Evolutionary conservation across 352 stramenopile genomes (phyloP).

Genomic region (Globisporangium uncinulatum): DNA sequence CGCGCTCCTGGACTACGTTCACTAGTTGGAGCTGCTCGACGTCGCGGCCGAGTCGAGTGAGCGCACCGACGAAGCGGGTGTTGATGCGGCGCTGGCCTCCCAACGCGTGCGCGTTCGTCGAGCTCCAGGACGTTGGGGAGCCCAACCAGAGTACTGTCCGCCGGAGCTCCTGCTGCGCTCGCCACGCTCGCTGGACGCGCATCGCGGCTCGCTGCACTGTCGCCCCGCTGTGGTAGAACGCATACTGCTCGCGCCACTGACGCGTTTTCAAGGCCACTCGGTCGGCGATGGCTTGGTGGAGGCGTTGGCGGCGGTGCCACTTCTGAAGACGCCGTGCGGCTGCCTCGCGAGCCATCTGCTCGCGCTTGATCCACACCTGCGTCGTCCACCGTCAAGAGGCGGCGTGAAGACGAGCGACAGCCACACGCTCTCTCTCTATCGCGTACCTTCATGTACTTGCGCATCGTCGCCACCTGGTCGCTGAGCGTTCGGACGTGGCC

Average conservation of each 20-base stretch:
- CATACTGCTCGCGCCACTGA: conserved; percentile 15
- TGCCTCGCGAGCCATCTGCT: conserved; percentile 47
- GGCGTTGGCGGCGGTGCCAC: conserved; percentile 18
- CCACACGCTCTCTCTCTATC: not conserved
- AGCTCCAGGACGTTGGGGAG: not conserved
- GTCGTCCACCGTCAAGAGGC: not conserved
- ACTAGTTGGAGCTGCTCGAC: conserved; percentile 41
- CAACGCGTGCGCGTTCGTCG: not conserved
- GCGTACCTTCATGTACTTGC: conserved; percentile 71
- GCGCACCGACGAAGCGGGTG: conserved; percentile 5
- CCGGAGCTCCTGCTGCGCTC: conserved; percentile 3
- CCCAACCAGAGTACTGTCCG: not conserved
- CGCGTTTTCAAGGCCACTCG: conserved; percentile 10
- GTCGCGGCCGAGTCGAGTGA: conserved; percentile 17
- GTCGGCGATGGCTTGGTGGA: conserved; percentile 7
- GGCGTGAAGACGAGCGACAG: not conserved
- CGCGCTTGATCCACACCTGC: conserved; percentile 61
- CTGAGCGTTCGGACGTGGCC: conserved; percentile 24
- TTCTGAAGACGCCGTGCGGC: conserved; percentile 44
- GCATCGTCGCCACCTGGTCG: conserved; percentile 47
- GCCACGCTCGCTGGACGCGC: conserved; percentile 25
- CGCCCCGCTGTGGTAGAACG: conserved; percentile 16
- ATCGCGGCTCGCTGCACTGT: not conserved
- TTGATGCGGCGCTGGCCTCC: not conserved
- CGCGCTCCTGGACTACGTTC: conserved; percentile 39